A percentile compares a stretch with the other conserved stretches of the same genome.
Evolutionary conservation across 1,284 basidiomycete species (phyloP).

Genomic region (Tetrapyrgos nigripes): DNA sequence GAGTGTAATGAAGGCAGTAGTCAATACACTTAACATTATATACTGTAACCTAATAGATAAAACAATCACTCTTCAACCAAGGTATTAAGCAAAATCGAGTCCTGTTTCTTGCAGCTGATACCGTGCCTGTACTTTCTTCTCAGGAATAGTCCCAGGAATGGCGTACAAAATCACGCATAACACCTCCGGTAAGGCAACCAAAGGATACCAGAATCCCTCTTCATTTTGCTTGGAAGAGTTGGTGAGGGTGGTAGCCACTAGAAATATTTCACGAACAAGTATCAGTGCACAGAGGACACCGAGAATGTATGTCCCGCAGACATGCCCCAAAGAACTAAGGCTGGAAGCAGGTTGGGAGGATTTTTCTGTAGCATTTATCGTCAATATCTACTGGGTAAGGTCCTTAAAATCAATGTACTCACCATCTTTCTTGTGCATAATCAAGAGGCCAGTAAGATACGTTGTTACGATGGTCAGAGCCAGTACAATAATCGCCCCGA

Average conservation of each 20-base stretch:
- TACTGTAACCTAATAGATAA: too few relatives aligned
- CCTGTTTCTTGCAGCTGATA: too few relatives aligned
- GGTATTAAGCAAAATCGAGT: too few relatives aligned
- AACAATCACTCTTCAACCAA: too few relatives aligned
- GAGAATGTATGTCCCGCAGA: background rate
- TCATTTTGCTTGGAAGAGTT: background rate
- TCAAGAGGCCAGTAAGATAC: slow-evolving; percentile 16
- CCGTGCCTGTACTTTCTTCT: background rate
- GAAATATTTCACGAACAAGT: slow-evolving; percentile 6
- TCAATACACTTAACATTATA: too few relatives aligned
- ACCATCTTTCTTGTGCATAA: background rate
- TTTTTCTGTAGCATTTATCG: background rate
- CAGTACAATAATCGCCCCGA: slow-evolving; percentile 20
- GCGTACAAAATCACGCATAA: background rate
- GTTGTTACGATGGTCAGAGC: slow-evolving; percentile 18
- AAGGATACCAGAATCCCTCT: slow-evolving; percentile 8
- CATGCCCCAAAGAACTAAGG: background rate
- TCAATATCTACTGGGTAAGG: too few relatives aligned
- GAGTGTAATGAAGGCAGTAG: too few relatives aligned
- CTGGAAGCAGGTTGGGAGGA: too few relatives aligned
- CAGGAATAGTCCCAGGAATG: background rate
- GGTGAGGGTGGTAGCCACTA: slow-evolving; percentile 1
- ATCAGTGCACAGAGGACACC: background rate
- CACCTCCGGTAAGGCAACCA: slow-evolving; percentile 5
- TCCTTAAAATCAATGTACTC: background rate